Base-by-base conservation (phyloP, 208 protist species). In the Trypanosoma cruzi region DNA sequence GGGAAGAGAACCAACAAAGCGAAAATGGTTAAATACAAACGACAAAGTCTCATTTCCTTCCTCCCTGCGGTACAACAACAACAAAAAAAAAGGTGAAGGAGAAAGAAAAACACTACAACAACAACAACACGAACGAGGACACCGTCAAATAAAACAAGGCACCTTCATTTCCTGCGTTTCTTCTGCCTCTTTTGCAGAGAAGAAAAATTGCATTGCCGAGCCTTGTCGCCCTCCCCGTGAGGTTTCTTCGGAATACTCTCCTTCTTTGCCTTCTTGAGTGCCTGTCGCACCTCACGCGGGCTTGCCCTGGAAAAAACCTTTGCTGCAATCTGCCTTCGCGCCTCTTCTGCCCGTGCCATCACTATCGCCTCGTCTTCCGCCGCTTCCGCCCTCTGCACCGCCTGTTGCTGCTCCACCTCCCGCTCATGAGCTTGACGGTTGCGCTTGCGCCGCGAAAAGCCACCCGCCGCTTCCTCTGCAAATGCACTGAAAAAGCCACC, bases 401-500 rank as follows among this genome's bases (percentile, higher is more conserved):
- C 63, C 56, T 68, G 53, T 20, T 55, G 58, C 18, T 62, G 29
- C 6, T 81, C 61, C 46, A 52, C 40, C 22, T 65, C 66, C 20
- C 64, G 20, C 7, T 77, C 65, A 36, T 80, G 48, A 5, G 75
- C 71, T 53, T 92, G 79, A 2, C 74, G 75, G 44, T 84, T 87
- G 1, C 68, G 64, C 29, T 85, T 88, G 14, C 85, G 81, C 34
- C 52, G 29, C 16, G 89, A 91, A 66, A 82, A 82, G 18, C 26
- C 68, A 7, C 54, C 42, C 3, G 67, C 63, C 2, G 67, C 64
- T 22, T 71, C 64, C 10, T 66, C 72, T 0, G 73, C 58, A 62
- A 94, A 89, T 58, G 88, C 85, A 6, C 48, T 57, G 56, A 94
- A 94, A 61, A 94, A 94, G 46, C 71, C 79, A 53, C 68, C 77